Percentiles rank a stretch among this genome's conserved stretches.
Evolutionary conservation across 73 alveolate species (phyloP).

Genomic region (Paramecium caudatum): DNA sequence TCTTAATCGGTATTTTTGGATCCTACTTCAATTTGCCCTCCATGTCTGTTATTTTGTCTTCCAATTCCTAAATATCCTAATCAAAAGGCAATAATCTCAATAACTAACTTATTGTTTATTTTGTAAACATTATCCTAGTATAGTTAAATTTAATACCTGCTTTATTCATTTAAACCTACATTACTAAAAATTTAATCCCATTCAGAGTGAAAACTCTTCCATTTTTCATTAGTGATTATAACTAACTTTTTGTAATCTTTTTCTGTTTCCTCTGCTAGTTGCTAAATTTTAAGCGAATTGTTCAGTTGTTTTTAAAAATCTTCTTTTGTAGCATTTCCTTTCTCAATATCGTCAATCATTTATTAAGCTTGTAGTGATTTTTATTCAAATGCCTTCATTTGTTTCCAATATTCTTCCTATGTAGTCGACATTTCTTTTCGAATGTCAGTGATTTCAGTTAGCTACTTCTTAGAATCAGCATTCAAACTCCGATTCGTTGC

Average conservation of each 20-base stretch:
- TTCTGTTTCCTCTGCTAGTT: slow-evolving; percentile 54
- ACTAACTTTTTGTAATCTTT: slow-evolving; percentile 34
- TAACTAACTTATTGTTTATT: not conserved
- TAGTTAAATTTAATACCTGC: no score
- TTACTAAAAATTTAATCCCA: slow-evolving; percentile 16
- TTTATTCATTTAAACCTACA: slow-evolving; percentile 56
- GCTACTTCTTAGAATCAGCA: slow-evolving; percentile 20
- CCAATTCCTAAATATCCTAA: not conserved
- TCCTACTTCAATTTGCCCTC: not conserved
- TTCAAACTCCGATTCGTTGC: slow-evolving; percentile 35
- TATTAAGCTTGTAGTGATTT: not conserved
- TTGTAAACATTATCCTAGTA: slow-evolving; percentile 48
- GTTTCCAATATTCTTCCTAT: slow-evolving; percentile 62
- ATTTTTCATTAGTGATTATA: slow-evolving; percentile 20
- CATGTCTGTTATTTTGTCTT: slow-evolving; percentile 9
- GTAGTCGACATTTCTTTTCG: slow-evolving; percentile 16
- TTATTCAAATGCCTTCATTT: slow-evolving; percentile 40
- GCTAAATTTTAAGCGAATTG: not conserved
- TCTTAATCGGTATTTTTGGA: not conserved
- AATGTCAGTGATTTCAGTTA: not conserved
- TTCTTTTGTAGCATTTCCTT: slow-evolving; percentile 17
- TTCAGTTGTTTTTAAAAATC: slow-evolving; percentile 25
- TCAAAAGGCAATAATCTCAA: slow-evolving; percentile 3
- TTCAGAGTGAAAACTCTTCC: not conserved
- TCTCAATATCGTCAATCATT: slow-evolving; percentile 44